Base-by-base conservation (phyloP, 768 basidiomycete species). In the Suillus bovinus region DNA sequence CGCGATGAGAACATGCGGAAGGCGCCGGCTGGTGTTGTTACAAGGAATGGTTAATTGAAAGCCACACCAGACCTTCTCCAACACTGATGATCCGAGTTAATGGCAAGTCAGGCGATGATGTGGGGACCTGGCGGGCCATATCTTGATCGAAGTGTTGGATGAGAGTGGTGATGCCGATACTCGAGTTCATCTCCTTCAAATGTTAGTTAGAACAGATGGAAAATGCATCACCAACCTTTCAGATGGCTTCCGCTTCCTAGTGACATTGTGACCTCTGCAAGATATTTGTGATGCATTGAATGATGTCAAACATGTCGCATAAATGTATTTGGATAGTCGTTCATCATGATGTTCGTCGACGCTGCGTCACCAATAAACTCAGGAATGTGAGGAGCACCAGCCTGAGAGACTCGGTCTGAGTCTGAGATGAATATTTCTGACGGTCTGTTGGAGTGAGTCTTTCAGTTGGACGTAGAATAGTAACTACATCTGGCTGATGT, bases 161-260 rank as follows among this genome's bases (percentile, higher is more conserved):
- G 65, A 65, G 44, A 65, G 63, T 47, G 62, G 61, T 22, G 56
- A 65, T 20, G 20, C 13, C 1, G 29, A n/a, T 24, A 36, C 63
- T 38, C 63, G 66, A 20, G 33, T 39, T 13, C 11, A n/a, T 22
- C 61, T 70, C 41, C 68, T 73, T 20, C 4, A 33, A n/a, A 22
- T 62, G 24, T 27, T 60, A 24, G 27, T 54, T 5, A 78, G 73
- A 64, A 80, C 80, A 47, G 69, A 74, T 0, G 24, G 16, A 47
- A 39, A 16, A 4, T 11, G 53, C 13, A 34, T 33, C 8, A 4
- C 47, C 10, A 38, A 64, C 6, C 54, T 66, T 44, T 60, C 60
- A 22, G 5, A 14, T 3, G n/a, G 55, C n/a, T 55, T 60, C 59
- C 59, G 60, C 4, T 36, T 61, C 38, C 11, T 65, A 3, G 17